A percentile compares a stretch with the other conserved stretches of the same genome.
phyloP scores from a whole-genome alignment of 805 yeast genomes.

The Barnettozyma sp. region DNA sequence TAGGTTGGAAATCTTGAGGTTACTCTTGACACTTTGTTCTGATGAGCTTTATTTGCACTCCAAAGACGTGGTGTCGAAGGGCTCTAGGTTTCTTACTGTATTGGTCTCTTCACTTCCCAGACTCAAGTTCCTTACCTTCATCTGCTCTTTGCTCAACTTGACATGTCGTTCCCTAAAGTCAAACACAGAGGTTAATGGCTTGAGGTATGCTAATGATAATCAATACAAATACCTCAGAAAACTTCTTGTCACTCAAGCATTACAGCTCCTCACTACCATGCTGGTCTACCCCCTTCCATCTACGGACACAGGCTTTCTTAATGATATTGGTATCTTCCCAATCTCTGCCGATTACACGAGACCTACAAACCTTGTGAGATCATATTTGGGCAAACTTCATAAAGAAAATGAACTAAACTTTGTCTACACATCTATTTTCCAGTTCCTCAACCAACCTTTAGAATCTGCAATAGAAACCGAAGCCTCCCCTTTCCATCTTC shows the following conservation, averaged over 20 bases:
- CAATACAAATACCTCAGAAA: slow-evolving; percentile 33
- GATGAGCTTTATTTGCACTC: slow-evolving; percentile 48
- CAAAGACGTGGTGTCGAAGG: slow-evolving; percentile 37
- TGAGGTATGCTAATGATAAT: slow-evolving; percentile 29
- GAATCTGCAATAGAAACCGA: slow-evolving; percentile 32
- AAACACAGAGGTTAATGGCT: slow-evolving; percentile 37
- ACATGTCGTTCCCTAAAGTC: slow-evolving; percentile 44
- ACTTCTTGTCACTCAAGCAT: slow-evolving; percentile 44
- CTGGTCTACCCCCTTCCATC: slow-evolving; percentile 58
- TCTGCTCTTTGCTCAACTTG: slow-evolving; percentile 66
- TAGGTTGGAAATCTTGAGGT: slow-evolving; percentile 58
- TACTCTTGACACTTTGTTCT: slow-evolving; percentile 56
- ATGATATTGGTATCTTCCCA: slow-evolving; percentile 26
- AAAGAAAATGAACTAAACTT: slow-evolving; percentile 49
- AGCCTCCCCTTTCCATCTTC: slow-evolving; percentile 29
- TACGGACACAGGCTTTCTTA: slow-evolving; percentile 32
- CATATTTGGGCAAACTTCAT: slow-evolving; percentile 44
- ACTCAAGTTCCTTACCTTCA: slow-evolving; percentile 40
- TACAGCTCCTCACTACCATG: slow-evolving; percentile 57
- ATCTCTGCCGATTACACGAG: slow-evolving; percentile 17
- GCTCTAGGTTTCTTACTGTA: slow-evolving; percentile 55
- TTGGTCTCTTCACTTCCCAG: slow-evolving; percentile 45
- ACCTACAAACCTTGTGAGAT: slow-evolving; percentile 43
- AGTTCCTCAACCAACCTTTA: slow-evolving; percentile 42
- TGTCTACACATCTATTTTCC: slow-evolving; percentile 41